Evolutionary conservation across 1,284 basidiomycete species (phyloP).

Genomic region (Irpex sp.): DNA sequence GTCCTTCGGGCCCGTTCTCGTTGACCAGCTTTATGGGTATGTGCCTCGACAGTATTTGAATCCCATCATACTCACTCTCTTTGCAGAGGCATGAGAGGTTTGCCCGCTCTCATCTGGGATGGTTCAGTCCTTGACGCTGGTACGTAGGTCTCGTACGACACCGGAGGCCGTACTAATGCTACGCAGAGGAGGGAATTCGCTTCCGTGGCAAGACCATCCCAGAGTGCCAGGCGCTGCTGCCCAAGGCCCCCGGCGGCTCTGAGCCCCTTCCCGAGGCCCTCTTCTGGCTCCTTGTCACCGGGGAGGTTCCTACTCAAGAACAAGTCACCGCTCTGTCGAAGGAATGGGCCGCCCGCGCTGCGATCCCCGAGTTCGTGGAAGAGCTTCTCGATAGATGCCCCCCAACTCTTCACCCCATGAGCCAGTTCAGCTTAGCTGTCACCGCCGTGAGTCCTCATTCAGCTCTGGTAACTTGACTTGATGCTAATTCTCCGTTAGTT

Average conservation of each 20-base stretch:
- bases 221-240: slow-evolving; percentile 83
- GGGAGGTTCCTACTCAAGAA: slow-evolving; percentile 86
- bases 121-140: slow-evolving; percentile 92
- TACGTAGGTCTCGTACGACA: slow-evolving; percentile 25
- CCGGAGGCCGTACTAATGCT: background rate
- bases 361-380: slow-evolving; percentile 89
- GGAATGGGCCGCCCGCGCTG: slow-evolving; percentile 90
- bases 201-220: slow-evolving; percentile 94
- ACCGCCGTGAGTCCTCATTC: slow-evolving; percentile 69
- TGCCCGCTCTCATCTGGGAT: slow-evolving; percentile 90
- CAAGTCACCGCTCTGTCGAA: slow-evolving; percentile 83
- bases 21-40: slow-evolving; percentile 88
- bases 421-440: slow-evolving; percentile 92
- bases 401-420: slow-evolving; percentile 94
- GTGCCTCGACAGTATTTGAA: slow-evolving; percentile 19
- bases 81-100: slow-evolving; percentile 87
- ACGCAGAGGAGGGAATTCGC: slow-evolving; percentile 88
- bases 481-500: slow-evolving; percentile 43
- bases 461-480: slow-evolving; percentile 5
- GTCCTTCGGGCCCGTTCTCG: slow-evolving; percentile 84
- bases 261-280: slow-evolving; percentile 94
- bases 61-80: background rate
- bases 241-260: slow-evolving; percentile 83
- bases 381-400: slow-evolving; percentile 92
- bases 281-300: slow-evolving; percentile 94